Evolutionary conservation across 2,329 filamentous ascomycete genomes (phyloP), one percentile per base, ranked within the genome.

Genomic region (Fusarium sp.): DNA sequence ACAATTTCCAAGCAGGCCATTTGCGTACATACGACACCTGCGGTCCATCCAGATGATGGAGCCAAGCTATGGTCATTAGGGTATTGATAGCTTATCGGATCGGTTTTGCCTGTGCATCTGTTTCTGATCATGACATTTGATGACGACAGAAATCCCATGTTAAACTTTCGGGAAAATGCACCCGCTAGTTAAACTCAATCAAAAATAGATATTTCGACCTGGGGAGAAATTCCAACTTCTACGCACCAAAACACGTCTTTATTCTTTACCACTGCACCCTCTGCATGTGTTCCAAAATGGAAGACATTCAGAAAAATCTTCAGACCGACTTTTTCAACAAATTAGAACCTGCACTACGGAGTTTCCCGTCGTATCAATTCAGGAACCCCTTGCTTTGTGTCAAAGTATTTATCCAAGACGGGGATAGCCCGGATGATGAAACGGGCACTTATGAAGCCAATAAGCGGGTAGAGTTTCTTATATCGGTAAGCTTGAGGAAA

Each of bases 401-500:
- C 17, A 26, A 10, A 19, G 32, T 24, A 8, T 20, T 48, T 20
- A 13, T 54, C 51, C 51, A 47, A 20, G 51, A 54, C 13, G 51
- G 51, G 51, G 6, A 47, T 54, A 54, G 51, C 4, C 19, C 30
- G 26, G 30, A 48, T 22, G 30, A 8, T 37, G 40, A 37, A 7
- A 20, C 17, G 10, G 50, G 39, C 22, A 47, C 41, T 54, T 54
- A 35, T 6, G n/a, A 54, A 14, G n/a, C 51, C 51, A 54, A 54
- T 54, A 19, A 17, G 19, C 22, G 9, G 24, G 28, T 14, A 14
- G 24, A 20, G 19, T 30, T 53, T 20, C 40, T 53, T 1, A 19
- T 28, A 3, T 53, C 40, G 14, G 51, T 54, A 10, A n/a, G 28
- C 37, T 47, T 7, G n/a, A n/a, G 17, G 33, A 15, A 10, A 54